Base-by-base conservation (phyloP, 768 basidiomycete species). In the Nevesoporus exiguus region DNA sequence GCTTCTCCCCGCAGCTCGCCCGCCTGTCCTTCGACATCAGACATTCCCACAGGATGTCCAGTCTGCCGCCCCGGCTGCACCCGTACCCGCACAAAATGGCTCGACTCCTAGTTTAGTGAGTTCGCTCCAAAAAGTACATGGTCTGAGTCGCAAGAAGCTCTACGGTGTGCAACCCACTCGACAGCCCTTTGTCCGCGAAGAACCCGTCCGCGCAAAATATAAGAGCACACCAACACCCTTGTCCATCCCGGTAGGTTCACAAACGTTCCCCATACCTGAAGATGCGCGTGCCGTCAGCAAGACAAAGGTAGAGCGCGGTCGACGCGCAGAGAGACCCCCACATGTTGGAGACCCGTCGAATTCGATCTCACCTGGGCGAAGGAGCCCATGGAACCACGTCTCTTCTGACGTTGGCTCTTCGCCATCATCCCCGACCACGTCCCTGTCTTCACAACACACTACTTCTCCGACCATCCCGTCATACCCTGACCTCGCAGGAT, bases 111-210 rank as follows among this genome's bases (percentile, higher is more conserved):
- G 76, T 52, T 72, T 88, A 0, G 86, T 88, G 45, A 74, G 71
- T 22, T 83, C 82, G 22, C 74, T 87, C 15, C 83, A 87, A 66
- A 81, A 84, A 61, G 77, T 81, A 33, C 85, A 88, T 52, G 86
- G 86, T 3, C 62, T 88, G 44, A 85, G 82, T 8, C 85, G 86
- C 71, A 87, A 86, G 71, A 84, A 84, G 59, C 74, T 83, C 8
- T 84, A 85, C 53, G 78, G 80, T 11, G 51, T 76, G 10, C 81
- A 82, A 60, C 76, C 80, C 17, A 57, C 71, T 17, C 73, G 78
- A 25, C 66, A 72, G 36, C 81, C 84, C 0, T 84, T 84, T 61
- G 74, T 84, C 61, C 73, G 75, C 39, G 80, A 83, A 34, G 81
- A 80, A 44, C 73, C 76, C 10, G 71, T 76, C 39, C 71, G 70